Evolutionary conservation across 225 moss, liverwort and hornwort species (phyloP), one percentile per base, ranked within the genome.

Genomic region (Marchantia paleacea): DNA sequence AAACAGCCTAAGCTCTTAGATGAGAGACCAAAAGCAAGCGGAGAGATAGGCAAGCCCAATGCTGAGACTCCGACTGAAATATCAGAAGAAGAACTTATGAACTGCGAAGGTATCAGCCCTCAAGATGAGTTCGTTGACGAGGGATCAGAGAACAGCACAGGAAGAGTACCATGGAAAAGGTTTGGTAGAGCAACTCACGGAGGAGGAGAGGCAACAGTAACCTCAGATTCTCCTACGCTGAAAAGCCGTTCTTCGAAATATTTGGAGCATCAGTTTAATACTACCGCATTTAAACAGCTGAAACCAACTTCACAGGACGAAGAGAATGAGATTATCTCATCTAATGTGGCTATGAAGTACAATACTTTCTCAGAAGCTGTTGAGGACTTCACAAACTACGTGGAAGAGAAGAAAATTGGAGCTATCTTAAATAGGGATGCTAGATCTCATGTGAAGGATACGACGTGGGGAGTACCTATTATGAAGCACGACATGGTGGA

Each of bases 81-180:
- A 47, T 66, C 55, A 48, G 52, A 65, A 85, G 80, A 39, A 14
- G 55, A 50, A 11, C 52, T 19, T 24, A 9, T 72, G 28, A 14
- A 57, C 50, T 72, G 39, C 47, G 55, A 22, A 26, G 66, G 52
- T 19, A 15, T 49, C 29, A 75, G 79, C 13, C 24, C 55, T 26
- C 24, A 67, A 74, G 77, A 82, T 52, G 76, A 76, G 24, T 25
- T 82, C 24, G n/a, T 29, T 20, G 80, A 77, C 31, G 82, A 83
- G 65, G 81, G 78, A 57, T 81, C 81, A 55, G 81, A 81, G 28
- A 79, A 76, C 3, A 86, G 79, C 70, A 81, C 81, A 15, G 83
- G 83, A 75, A 81, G 81, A 55, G 52, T 57, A 62, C 81, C 77
- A 71, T 39, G 69, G 63, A 82, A 30, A 75, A 64, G 22, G 52